A percentile compares a stretch with the other conserved stretches of the same genome.
These are phyloP conservation scores for Torulaspora pretoriensis DNA, from an alignment of 1,139 yeast species.

Conservation along the genomic window DNA sequence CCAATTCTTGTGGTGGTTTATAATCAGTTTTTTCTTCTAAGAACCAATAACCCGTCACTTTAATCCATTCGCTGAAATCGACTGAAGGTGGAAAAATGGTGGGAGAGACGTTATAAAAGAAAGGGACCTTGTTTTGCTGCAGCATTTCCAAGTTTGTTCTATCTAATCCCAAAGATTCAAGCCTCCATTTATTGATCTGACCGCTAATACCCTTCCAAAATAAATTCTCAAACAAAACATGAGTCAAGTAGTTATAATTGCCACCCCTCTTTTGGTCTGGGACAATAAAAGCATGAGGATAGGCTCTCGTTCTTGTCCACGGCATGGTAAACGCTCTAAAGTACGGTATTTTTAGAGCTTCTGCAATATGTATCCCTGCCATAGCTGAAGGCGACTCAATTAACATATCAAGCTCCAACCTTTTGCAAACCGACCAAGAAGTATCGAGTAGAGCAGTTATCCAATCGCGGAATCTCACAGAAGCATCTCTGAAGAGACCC, in stretches of 20 bases:
- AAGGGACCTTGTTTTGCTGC: conserved; percentile 80
- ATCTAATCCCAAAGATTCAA: conserved; percentile 55
- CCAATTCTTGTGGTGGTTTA: conserved; percentile 59
- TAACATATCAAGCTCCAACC: conserved; percentile 61
- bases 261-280: conserved; percentile 94
- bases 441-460: conserved; percentile 62
- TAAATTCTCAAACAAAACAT: conserved; percentile 85
- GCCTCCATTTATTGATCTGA: conserved; percentile 87
- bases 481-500: conserved; percentile 77
- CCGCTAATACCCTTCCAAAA: conserved; percentile 93
- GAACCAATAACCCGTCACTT: conserved; percentile 95
- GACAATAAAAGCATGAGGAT: conserved; percentile 93
- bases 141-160: conserved; percentile 65
- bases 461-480: conserved; percentile 74
- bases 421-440: conserved; percentile 81
- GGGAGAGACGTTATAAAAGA: conserved; percentile 84
- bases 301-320: conserved; percentile 92
- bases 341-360: conserved; percentile 82
- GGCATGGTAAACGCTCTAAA: conserved; percentile 98
- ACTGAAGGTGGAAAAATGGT: conserved; percentile 85
- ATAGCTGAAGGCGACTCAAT: conserved; percentile 94
- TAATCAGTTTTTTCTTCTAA: conserved; percentile 64
- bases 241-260: conserved; percentile 84
- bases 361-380: conserved; percentile 95
- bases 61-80: conserved; percentile 92